Conservation (phyloP, 2,329 filamentous ascomycete species). For the Xylaria sp. region DNA sequence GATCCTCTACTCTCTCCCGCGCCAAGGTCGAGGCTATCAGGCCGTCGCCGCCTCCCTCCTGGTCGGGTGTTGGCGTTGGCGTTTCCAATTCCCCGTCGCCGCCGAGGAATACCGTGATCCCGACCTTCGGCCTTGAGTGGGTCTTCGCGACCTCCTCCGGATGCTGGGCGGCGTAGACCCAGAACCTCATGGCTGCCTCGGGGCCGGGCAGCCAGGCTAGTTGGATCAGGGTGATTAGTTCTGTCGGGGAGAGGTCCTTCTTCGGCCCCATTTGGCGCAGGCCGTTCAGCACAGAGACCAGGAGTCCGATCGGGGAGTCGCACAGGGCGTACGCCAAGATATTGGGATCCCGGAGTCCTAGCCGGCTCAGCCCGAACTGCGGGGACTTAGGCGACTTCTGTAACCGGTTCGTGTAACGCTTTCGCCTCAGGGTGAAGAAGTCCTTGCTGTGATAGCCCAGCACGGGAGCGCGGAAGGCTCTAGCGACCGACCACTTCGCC, state of each 20-base stretch:
- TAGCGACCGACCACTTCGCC: constrained; percentile 60
- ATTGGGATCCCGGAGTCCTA: constrained; percentile 50
- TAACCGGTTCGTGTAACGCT: constrained; percentile 14
- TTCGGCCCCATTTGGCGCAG: constrained; percentile 46
- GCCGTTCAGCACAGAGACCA: constrained; percentile 56
- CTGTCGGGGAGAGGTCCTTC: constrained; percentile 48
- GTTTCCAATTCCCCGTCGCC: too few relatives aligned
- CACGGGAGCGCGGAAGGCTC: constrained; percentile 49
- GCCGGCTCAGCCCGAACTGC: constrained; percentile 36
- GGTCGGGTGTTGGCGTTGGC: constrained; percentile 16
- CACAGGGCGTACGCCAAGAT: constrained; percentile 63
- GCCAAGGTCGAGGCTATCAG: not conserved
- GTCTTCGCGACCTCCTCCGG: constrained; percentile 33
- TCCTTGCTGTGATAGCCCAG: constrained; percentile 60
- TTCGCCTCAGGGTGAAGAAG: constrained; percentile 45
- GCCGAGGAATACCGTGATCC: constrained; percentile 52
- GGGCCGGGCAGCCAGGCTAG: constrained; percentile 69
- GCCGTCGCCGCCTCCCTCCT: constrained; percentile 26
- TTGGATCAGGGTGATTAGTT: constrained; percentile 63
- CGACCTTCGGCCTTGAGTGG: constrained; percentile 43
- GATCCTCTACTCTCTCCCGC: constrained; percentile 16
- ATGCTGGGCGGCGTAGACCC: constrained; percentile 49
- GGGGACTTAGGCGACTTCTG: constrained; percentile 23
- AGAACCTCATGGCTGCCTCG: constrained; percentile 61
- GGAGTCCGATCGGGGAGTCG: constrained; percentile 61